These are phyloP conservation scores for Parathielavia appendiculata DNA, from an alignment of 495 filamentous ascomycete genomes.

Conservation along the genomic window DNA sequence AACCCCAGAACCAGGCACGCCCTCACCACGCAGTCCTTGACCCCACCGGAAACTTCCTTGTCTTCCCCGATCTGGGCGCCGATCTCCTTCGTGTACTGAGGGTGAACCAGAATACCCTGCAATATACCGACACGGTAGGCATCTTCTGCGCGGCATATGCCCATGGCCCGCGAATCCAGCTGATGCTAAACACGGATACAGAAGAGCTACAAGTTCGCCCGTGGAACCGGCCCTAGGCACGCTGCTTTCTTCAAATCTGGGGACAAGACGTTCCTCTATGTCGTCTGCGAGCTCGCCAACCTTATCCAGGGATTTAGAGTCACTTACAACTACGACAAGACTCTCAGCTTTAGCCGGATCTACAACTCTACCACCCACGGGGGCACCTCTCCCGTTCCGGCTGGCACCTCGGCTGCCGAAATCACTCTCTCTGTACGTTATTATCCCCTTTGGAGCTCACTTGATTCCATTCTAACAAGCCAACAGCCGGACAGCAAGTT, in stretches of 20 bases:
- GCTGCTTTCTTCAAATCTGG: conserved; percentile 52
- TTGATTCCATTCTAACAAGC: conserved; percentile 1
- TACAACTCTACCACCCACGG: conserved; percentile 46
- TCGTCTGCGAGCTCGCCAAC: conserved; percentile 59
- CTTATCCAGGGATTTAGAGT: conserved; percentile 55
- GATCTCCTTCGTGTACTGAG: conserved; percentile 63
- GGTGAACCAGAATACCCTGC: conserved; percentile 42
- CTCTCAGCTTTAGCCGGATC: conserved; percentile 43
- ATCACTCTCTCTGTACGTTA: conserved; percentile 52
- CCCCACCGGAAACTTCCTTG: conserved; percentile 58
- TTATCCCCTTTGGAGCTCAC: background rate
- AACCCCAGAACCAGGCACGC: conserved; percentile 60
- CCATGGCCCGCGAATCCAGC: background rate
- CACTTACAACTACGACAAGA: conserved; percentile 42
- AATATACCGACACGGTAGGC: conserved; percentile 26
- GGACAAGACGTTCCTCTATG: conserved; percentile 53
- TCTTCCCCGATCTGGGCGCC: conserved; percentile 67
- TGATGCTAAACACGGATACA: background rate
- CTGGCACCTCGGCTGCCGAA: conserved; percentile 51
- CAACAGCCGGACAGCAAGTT: conserved; percentile 52
- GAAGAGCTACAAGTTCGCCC: conserved; percentile 8
- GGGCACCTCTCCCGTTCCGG: conserved; percentile 26
- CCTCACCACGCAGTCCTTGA: conserved; percentile 68
- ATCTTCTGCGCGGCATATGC: background rate
- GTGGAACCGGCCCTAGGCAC: conserved; percentile 64